These are phyloP conservation scores for Tolypocladium pustulatum DNA, from an alignment of 2,329 filamentous ascomycete species.

Conservation along the genomic window DNA sequence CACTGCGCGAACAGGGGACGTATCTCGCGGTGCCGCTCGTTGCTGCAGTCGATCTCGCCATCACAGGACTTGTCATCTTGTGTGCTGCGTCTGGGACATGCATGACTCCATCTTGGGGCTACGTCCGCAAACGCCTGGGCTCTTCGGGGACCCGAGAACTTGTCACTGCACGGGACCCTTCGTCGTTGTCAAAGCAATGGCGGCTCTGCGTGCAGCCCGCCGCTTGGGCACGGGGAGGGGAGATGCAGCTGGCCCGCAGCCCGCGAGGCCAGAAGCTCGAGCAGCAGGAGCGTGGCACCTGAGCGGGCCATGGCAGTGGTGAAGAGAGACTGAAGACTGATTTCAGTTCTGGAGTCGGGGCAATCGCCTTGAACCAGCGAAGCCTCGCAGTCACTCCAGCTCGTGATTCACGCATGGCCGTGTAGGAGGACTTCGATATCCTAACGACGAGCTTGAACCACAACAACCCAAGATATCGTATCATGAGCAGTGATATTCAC, in stretches of 20 bases:
- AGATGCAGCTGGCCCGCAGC: no score
- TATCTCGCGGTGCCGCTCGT: conserved; percentile 3
- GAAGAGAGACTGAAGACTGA: neutral
- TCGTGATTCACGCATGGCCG: neutral
- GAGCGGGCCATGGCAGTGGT: neutral
- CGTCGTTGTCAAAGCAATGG: conserved; percentile 1
- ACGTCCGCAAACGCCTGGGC: conserved; percentile 3
- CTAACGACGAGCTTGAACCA: neutral
- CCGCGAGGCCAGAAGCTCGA: neutral
- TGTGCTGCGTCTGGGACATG: neutral
- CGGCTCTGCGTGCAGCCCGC: conserved; percentile 1
- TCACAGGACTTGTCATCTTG: no score
- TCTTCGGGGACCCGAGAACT: neutral
- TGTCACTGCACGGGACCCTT: neutral
- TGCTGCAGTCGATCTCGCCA: neutral
- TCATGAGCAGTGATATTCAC: neutral
- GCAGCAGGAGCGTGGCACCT: neutral
- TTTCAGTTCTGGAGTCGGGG: no score
- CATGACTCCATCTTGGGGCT: neutral
- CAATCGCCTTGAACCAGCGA: neutral
- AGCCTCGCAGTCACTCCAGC: neutral
- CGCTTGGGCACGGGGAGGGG: conserved; percentile 1
- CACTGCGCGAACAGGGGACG: conserved; percentile 7
- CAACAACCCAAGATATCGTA: neutral
- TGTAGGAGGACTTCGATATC: neutral